Base-by-base conservation (phyloP, 2,329 filamentous ascomycete genomes). In the Beauveria bassiana region DNA sequence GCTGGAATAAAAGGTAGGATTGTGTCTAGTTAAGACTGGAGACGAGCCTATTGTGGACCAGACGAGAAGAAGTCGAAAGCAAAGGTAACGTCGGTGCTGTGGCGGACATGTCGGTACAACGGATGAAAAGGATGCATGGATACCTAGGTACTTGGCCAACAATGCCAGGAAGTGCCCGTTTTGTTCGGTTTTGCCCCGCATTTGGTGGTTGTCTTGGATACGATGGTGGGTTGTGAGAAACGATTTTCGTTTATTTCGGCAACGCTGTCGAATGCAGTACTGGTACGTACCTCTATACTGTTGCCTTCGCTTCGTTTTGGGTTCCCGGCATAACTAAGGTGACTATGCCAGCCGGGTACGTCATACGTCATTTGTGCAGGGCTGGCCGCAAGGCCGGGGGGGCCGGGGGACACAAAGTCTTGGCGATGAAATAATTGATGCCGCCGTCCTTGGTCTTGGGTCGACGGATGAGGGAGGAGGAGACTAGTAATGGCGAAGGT, bases 291-390 rank as follows among this genome's bases (percentile, higher is more conserved):
- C 9, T 12, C 9, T 22, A 22, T 22, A 14, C 5, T 8, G 31
- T 22, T 16, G 24, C 6, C 16, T 50, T 50, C 8, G 47, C 16
- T 50, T 10, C 47, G 1, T 18, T 28, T 22, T 34, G 10, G 10
- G 31, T 34, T 34, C 31, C 10, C 10, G 31, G 31, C 31, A 34
- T 22, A 22, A 22, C 22, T 22, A 22, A n/a, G n/a, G n/a, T n/a
- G n/a, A 1, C 26, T 12, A 47, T 47, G 54, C 26, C 28, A 56
- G 53, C 42, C 7, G 7, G 9, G 12, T 59, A 59, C 57, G 57
- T 59, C 57, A 59, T 59, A 59, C 57, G 57, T 59, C 57, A 59
- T 59, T 16, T 49, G 10, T 31, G 26, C 3, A 9, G 6, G 46
- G 8, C 34, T 6, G 28, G 18, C 22, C 40, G 42, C 12, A 47